A percentile compares a stretch with the other conserved stretches of the same genome.
Evolutionary conservation across 1,139 yeast genomes (phyloP).

Genomic region (Magnusiomyces starmeri): DNA sequence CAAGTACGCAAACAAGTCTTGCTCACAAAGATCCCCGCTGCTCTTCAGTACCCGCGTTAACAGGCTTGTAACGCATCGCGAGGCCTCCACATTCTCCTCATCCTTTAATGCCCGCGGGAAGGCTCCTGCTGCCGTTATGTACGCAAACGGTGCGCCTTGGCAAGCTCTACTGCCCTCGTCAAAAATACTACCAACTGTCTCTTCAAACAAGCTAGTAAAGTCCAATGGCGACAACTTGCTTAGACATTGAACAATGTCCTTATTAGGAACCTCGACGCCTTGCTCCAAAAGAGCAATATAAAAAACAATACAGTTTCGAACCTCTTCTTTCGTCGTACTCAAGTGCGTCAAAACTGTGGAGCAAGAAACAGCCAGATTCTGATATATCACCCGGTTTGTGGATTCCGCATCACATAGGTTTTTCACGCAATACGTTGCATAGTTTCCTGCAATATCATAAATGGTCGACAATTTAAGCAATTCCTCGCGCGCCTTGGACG

Average conservation of each 20-base stretch:
- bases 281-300: slow-evolving; percentile 7
- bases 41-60: not conserved
- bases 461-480: not conserved
- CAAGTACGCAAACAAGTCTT: slow-evolving; percentile 18
- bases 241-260: slow-evolving; percentile 1
- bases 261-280: slow-evolving; percentile 9
- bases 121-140: slow-evolving; percentile 2
- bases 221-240: slow-evolving; percentile 5
- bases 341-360: slow-evolving; percentile 2
- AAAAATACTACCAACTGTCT: slow-evolving; percentile 5
- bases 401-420: not conserved
- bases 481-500: slow-evolving; percentile 1
- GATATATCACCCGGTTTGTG: not conserved
- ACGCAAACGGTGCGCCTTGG: slow-evolving; percentile 7
- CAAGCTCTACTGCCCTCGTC: too few relatives aligned
- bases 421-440: not conserved
- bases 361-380: not conserved
- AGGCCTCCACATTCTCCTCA: not conserved
- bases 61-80: not conserved
- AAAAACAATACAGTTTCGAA: slow-evolving; percentile 10
- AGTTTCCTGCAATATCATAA: not conserved
- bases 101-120: slow-evolving; percentile 5
- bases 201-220: slow-evolving; percentile 1
- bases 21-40: slow-evolving; percentile 24
- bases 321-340: slow-evolving; percentile 1